Percentiles rank a stretch among this genome's conserved stretches.
phyloP scores from a whole-genome alignment of 305 asterid genomes.

The Fraxinus dipetala region DNA sequence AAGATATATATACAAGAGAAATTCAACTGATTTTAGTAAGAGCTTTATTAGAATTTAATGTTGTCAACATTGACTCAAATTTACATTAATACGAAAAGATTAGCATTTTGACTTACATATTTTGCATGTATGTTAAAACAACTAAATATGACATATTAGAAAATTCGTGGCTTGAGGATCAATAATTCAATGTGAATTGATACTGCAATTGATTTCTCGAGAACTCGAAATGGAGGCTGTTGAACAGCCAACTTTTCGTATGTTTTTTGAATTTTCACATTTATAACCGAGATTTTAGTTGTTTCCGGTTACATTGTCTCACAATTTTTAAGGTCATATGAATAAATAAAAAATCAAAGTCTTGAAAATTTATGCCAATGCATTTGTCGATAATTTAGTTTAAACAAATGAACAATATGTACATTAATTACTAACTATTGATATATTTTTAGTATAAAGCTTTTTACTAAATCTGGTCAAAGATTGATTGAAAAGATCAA shows the following conservation, averaged over 20 bases:
- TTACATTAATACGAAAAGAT: not conserved
- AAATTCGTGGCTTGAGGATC: not conserved
- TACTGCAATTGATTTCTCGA: not conserved
- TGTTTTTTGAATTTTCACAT: not conserved
- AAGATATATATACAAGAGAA: not conserved
- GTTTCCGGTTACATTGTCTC: not conserved
- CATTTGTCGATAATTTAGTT: not conserved
- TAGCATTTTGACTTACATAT: not conserved
- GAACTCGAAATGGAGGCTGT: not conserved
- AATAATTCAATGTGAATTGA: not conserved
- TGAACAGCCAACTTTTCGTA: not conserved
- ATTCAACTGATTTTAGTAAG: not conserved
- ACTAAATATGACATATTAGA: not conserved
- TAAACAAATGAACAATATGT: not conserved
- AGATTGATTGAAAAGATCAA: not conserved
- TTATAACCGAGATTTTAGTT: not conserved
- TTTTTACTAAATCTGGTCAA: not conserved
- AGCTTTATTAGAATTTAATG: not conserved
- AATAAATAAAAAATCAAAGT: not conserved
- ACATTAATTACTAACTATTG: not conserved
- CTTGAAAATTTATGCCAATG: not conserved
- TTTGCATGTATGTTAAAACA: not conserved
- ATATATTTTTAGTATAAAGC: not conserved
- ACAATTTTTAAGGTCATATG: not conserved
- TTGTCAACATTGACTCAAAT: not conserved